Evolutionary conservation across 2,329 filamentous ascomycete genomes (phyloP).

Genomic region (Periconia sp.): DNA sequence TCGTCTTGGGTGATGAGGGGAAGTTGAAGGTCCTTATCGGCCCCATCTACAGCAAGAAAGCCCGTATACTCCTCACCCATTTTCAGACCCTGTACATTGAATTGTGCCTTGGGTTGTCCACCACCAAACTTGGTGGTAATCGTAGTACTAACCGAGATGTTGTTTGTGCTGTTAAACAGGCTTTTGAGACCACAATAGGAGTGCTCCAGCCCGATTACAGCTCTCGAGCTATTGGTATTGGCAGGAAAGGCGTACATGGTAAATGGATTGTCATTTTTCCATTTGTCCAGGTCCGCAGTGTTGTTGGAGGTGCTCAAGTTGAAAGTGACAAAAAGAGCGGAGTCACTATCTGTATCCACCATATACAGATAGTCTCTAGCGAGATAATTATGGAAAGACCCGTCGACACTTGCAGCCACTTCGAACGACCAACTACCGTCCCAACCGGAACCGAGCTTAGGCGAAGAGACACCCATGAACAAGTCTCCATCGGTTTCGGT

Average conservation of each 20-base stretch:
- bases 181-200: slow-evolving; percentile 81
- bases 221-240: slow-evolving; percentile 50
- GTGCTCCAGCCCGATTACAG: slow-evolving; percentile 68
- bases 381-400: slow-evolving; percentile 69
- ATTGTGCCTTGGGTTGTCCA: slow-evolving; percentile 74
- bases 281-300: slow-evolving; percentile 54
- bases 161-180: slow-evolving; percentile 62
- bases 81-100: slow-evolving; percentile 78
- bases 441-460: slow-evolving; percentile 58
- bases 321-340: slow-evolving; percentile 76
- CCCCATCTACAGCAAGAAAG: slow-evolving; percentile 67
- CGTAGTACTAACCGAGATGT: slow-evolving; percentile 65
- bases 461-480: slow-evolving; percentile 75
- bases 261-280: slow-evolving; percentile 63
- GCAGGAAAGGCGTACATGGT: slow-evolving; percentile 72
- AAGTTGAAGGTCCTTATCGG: slow-evolving; percentile 53
- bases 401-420: slow-evolving; percentile 79
- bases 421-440: slow-evolving; percentile 77
- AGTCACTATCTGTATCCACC: slow-evolving; percentile 80
- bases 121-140: slow-evolving; percentile 65
- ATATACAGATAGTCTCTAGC: slow-evolving; percentile 66
- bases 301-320: slow-evolving; percentile 63
- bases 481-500: slow-evolving; percentile 66
- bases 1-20: neutral
- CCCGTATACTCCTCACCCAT: slow-evolving; percentile 70